A percentile compares a stretch with the other conserved stretches of the same genome.
Evolutionary conservation across 2,329 filamentous ascomycete genomes (phyloP).

Genomic region (Moelleriella libera): DNA sequence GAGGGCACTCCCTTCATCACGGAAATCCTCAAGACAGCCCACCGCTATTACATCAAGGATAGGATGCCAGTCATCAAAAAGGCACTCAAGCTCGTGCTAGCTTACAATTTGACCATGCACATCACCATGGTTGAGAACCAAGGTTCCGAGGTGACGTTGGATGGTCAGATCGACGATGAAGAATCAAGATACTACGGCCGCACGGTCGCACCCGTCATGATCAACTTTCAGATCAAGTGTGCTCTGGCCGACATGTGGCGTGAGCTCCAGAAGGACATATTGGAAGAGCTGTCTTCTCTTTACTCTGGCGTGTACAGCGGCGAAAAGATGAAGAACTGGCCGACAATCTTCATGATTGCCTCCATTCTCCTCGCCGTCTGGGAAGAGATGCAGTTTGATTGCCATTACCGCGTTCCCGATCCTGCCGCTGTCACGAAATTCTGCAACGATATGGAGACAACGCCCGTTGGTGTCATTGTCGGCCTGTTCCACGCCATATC

Average conservation of each 20-base stretch:
- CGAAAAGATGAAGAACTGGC: constrained; percentile 97
- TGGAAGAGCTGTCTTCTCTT: constrained; percentile 80
- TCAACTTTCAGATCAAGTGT: constrained; percentile 99
- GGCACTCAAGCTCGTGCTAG: constrained; percentile 84
- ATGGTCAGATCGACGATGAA: constrained; percentile 75
- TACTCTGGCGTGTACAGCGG: constrained; percentile 98
- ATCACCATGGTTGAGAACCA: constrained; percentile 90
- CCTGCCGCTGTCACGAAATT: constrained; percentile 79
- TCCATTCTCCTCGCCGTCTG: constrained; percentile 87
- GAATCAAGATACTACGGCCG: constrained; percentile 81
- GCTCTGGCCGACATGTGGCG: constrained; percentile 97
- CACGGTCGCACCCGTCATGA: constrained; percentile 91
- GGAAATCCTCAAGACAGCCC: constrained; percentile 89
- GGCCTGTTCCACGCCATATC: constrained; percentile 96
- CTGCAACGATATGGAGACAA: constrained; percentile 92
- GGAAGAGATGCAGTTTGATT: constrained; percentile 99
- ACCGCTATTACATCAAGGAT: constrained; percentile 83
- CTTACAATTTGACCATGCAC: constrained; percentile 89
- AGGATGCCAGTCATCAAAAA: constrained; percentile 85
- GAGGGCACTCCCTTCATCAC: constrained; percentile 91
- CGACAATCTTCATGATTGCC: constrained; percentile 94
- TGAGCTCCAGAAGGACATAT: constrained; percentile 86
- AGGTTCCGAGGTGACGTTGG: constrained; percentile 61
- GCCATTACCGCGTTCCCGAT: constrained; percentile 86
- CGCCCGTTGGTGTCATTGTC: constrained; percentile 88